Conservation (phyloP, 768 basidiomycete genomes). For the Galerina sulciceps region DNA sequence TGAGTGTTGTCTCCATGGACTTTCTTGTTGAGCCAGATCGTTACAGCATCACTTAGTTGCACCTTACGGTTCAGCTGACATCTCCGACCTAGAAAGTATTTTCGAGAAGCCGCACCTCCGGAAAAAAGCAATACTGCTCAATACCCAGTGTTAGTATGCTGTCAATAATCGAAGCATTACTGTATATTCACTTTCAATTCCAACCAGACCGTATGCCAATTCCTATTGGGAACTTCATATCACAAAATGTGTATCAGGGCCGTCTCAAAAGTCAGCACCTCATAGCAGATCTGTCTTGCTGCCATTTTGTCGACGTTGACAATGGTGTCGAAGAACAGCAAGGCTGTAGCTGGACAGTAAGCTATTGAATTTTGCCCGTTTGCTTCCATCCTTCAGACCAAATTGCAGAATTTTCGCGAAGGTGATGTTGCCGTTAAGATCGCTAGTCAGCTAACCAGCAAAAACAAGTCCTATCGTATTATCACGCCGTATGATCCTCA, state of each 20-base stretch:
- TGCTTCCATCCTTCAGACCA: neutral
- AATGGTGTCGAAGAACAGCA: slow-evolving; percentile 32
- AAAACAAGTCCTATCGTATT: slow-evolving; percentile 52
- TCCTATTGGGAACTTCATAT: slow-evolving; percentile 66
- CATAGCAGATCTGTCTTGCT: slow-evolving; percentile 40
- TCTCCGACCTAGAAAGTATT: slow-evolving; percentile 55
- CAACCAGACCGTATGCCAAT: slow-evolving; percentile 63
- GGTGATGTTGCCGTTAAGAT: slow-evolving; percentile 48
- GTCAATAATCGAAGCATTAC: neutral
- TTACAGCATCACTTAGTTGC: slow-evolving; percentile 48
- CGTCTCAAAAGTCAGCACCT: slow-evolving; percentile 51
- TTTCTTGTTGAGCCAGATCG: slow-evolving; percentile 17
- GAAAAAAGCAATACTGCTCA: slow-evolving; percentile 46
- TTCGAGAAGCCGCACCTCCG: slow-evolving; percentile 63
- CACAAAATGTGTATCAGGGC: slow-evolving; percentile 57
- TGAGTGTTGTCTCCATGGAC: slow-evolving; percentile 21
- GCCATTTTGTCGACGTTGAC: slow-evolving; percentile 60
- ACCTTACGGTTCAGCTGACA: slow-evolving; percentile 62
- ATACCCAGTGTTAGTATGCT: slow-evolving; percentile 60
- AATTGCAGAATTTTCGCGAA: slow-evolving; percentile 57
- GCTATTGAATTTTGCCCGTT: slow-evolving; percentile 2
- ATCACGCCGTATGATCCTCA: slow-evolving; percentile 83
- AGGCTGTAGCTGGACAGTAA: slow-evolving; percentile 43
- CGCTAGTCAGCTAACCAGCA: slow-evolving; percentile 43
- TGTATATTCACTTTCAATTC: neutral